Base-by-base conservation (phyloP, 73 alveolate genomes). In the Breviolum minutum region DNA sequence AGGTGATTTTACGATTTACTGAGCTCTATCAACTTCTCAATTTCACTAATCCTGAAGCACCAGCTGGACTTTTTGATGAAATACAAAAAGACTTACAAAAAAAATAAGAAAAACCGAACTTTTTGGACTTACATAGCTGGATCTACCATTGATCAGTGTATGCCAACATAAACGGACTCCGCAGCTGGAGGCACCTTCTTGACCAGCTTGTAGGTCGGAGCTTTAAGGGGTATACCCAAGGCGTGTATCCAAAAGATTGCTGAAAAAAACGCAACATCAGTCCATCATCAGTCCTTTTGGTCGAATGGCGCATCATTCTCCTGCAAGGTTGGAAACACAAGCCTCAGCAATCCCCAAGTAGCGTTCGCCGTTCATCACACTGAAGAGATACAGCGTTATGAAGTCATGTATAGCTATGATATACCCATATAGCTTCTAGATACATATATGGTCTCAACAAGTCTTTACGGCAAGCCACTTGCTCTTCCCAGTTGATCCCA, bases 311-410 rank as follows among this genome's bases (percentile, higher is more conserved):
- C 30, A 60, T 89, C 95, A 27, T 89, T 89, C 63, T 22, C 4
- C 83, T 68, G 61, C 61, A 89, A 26, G 3, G 95, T 68, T 7
- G 95, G 95, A 48, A 89, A 89, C 22, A 89, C 61, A 13, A 89
- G 27, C 95, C 86, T 66, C 60, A 26, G 84, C 40, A 77, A 80
- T 83, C 30, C 40, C 70, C 30, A 40, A 3, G 12, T 5, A 10
- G 29, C 81, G 4, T 71, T 20, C 26, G 29, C 8, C 40, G 4
- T 70, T 8, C 8, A 70, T 17, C 80, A 70, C 13, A 40, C 7
- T 40, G 74, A 0, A 83, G 19, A 1, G 74, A 6, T 83, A 19
- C 24, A 24, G 32, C n/a, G 20, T 17, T 68, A 17, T 22, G 77
- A 17, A 22, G n/a, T n/a, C 14, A 71, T 71, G 32, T 29, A 71